Base-by-base conservation (phyloP, 2,329 filamentous ascomycete genomes). In the Exophiala bonariae region DNA sequence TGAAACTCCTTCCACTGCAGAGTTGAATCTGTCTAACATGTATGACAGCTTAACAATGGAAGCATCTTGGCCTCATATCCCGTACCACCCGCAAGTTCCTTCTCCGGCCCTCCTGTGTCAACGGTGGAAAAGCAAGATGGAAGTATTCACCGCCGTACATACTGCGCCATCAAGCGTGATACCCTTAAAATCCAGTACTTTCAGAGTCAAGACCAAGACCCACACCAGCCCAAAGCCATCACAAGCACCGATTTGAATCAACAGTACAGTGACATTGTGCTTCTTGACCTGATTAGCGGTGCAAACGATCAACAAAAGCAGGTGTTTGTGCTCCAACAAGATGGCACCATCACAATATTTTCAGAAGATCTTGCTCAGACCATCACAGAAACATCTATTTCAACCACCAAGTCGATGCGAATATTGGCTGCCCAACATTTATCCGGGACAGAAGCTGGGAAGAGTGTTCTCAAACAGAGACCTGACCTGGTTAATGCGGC, bases 41-140 rank as follows among this genome's bases (percentile, higher is more conserved):
- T 19, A 26, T 31, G 63, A 9, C 48, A 84, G 81, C 67, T 83
- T 17, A 78, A 82, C 72, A 80, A 77, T 41, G 79, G 81, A 7
- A 79, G 76, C 57, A 71, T 81, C 7, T 70, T 81, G 14, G 77
- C 78, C 26, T 83, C 81, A 13, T 82, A 83, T 62, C 78, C 80
- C 41, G 68, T 83, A 13, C 79, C 81, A 28, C 81, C 81, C 20
- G 75, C 81, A 59, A 76, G 78, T 18, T 73, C 70, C 13, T 79
- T 83, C 61, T 72, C 74, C 44, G 77, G 78, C 42, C 69, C 76
- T 26, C 81, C 81, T 42, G 80, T 73, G 60, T 84, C 81, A 18
- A 69, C 82, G 35, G 77, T 79, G 61, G 45, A 69, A 71, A 52
- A 79, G 76, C 61, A 62, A 70, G 35, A 59, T 65, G 22, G 70